Evolutionary conservation across 2,329 filamentous ascomycete species (phyloP).

Genomic region (Lachnellula arida): DNA sequence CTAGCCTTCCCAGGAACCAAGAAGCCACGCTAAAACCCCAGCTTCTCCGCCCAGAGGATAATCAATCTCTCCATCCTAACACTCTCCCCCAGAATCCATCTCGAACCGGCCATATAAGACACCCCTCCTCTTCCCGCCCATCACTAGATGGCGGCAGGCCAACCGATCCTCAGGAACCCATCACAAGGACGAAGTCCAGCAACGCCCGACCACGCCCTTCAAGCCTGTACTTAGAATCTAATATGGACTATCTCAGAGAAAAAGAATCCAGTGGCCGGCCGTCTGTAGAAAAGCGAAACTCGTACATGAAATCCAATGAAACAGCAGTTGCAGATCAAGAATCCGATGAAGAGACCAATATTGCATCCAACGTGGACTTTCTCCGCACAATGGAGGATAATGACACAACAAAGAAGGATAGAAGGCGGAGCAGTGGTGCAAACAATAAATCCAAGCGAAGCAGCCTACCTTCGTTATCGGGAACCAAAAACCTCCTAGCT

Average conservation of each 20-base stretch:
- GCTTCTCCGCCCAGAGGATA: slow-evolving; percentile 21
- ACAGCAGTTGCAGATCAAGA: slow-evolving; percentile 34
- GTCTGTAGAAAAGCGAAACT: slow-evolving; percentile 30
- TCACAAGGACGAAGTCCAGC: slow-evolving; percentile 61
- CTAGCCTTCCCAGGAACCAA: slow-evolving; percentile 40
- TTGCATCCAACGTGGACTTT: slow-evolving; percentile 78
- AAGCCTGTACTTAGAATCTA: slow-evolving; percentile 79
- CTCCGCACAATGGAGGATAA: slow-evolving; percentile 69
- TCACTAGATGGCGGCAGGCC: slow-evolving; percentile 70
- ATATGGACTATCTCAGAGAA: slow-evolving; percentile 77
- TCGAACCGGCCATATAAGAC: slow-evolving; percentile 34
- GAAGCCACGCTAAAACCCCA: slow-evolving; percentile 15
- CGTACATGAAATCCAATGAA: slow-evolving; percentile 21
- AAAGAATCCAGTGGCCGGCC: slow-evolving; percentile 49
- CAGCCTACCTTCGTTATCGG: slow-evolving; percentile 66
- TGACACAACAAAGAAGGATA: slow-evolving; percentile 47
- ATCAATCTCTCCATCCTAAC: slow-evolving; percentile 15
- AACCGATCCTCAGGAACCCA: slow-evolving; percentile 55
- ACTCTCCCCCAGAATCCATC: slow-evolving; percentile 27
- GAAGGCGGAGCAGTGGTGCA: slow-evolving; percentile 49
- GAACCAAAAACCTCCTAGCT: slow-evolving; percentile 76
- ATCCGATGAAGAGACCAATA: slow-evolving; percentile 51
- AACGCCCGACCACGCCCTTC: slow-evolving; percentile 65
- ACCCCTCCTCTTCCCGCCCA: slow-evolving; percentile 53
- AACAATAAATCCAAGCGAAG: slow-evolving; percentile 60